Evolutionary conservation across 2,329 filamentous ascomycete species (phyloP), one percentile per base, ranked within the genome.

Genomic region (Sporothrix luriei): DNA sequence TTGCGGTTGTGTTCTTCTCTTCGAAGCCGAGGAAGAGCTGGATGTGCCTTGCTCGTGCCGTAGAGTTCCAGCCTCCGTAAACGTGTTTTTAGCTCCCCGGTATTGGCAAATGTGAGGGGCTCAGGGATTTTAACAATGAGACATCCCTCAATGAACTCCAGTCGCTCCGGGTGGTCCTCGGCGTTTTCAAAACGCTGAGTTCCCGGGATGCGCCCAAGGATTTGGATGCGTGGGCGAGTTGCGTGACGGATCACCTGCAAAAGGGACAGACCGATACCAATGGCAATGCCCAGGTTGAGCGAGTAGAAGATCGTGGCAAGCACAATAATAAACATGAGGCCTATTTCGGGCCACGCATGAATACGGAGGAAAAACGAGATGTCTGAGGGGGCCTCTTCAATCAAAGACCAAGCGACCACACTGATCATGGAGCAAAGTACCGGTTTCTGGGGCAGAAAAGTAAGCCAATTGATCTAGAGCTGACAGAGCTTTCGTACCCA

Each of bases 91-190:
- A 99, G 83, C 74, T 95, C 92, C 61, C 94, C 95, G 0, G 95
- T 98, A 78, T 99, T 99, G 76, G 94, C 94, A 78, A 99, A 99
- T 0, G 94, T 98, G 66, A 99, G 83, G 0, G 95, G 95, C 77
- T 99, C 95, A 0, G 95, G 94, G 69, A 99, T 98, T 83, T 98
- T 98, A 75, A 98, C 93, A 71, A 99, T 97, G 11, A 99, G 83
- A 71, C 92, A 96, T 19, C 94, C 92, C 73, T 97, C 94, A 68
- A 97, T 86, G 75, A 97, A 94, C 78, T 98, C 94, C 3, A 98
- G 84, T 38, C 86, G 84, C 57, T 90, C 88, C 0, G 90, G 86
- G 69, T 91, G 87, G 0, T 90, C 82, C 75, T 90, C 94, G 1
- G 94, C 93, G 75, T 96, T 97, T 73, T 94, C 92, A 76, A 97